Evolutionary conservation across 768 basidiomycete species (phyloP).

Genomic region (Termitomyces sp.): DNA sequence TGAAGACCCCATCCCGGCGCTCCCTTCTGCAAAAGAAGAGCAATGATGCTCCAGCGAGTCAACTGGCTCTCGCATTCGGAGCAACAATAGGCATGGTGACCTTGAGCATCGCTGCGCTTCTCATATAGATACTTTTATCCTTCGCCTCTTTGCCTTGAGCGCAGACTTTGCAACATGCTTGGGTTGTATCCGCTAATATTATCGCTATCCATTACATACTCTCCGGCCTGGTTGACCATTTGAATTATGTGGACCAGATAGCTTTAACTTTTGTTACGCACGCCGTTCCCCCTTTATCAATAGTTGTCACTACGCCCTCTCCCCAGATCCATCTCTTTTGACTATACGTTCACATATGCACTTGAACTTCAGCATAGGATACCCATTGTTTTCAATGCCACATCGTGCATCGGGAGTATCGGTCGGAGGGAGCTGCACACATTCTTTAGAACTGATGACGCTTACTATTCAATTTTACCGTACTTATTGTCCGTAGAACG

Average conservation of each 20-base stretch:
- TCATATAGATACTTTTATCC: constrained; percentile 23
- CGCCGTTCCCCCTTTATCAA: constrained; percentile 1
- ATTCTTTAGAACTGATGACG: background rate
- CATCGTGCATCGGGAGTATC: constrained; percentile 1
- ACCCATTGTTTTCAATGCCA: constrained; percentile 14
- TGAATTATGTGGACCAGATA: constrained; percentile 14
- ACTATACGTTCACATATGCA: constrained; percentile 8
- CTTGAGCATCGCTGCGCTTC: constrained; percentile 21
- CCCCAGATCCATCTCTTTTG: background rate
- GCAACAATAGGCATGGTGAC: constrained; percentile 25
- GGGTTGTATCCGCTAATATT: constrained; percentile 12
- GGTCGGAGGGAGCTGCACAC: background rate
- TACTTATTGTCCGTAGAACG: constrained; percentile 14
- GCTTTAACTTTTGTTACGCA: constrained; percentile 4
- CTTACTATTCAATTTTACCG: background rate
- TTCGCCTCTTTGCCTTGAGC: constrained; percentile 4
- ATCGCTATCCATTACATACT: constrained; percentile 16
- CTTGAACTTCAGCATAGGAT: constrained; percentile 15
- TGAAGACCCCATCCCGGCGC: constrained; percentile 13
- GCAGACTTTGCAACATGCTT: constrained; percentile 7
- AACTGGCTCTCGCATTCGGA: constrained; percentile 19
- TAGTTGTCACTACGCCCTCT: constrained; percentile 4
- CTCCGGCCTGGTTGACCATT: constrained; percentile 7
- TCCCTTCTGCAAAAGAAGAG: constrained; percentile 18
- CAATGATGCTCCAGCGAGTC: constrained; percentile 18